Evolutionary conservation across 2,329 filamentous ascomycete genomes (phyloP).

Genomic region (Aspergillus awamori): DNA sequence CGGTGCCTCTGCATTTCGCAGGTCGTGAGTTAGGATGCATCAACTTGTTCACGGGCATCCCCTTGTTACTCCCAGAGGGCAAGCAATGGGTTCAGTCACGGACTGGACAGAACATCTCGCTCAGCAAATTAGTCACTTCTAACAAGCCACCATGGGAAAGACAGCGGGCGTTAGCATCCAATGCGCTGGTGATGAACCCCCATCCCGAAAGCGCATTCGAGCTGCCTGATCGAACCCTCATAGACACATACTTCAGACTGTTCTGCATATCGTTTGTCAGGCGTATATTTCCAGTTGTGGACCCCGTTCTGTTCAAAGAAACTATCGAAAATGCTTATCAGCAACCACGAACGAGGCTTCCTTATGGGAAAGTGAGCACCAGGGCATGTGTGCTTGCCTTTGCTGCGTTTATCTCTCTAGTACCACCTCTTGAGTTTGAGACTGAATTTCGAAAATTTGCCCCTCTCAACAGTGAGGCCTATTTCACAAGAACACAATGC

Average conservation of each 20-base stretch:
- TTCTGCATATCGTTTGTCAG: slow-evolving; percentile 43
- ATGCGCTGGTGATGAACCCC: slow-evolving; percentile 24
- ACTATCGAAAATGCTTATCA: slow-evolving; percentile 53
- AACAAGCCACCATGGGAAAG: slow-evolving; percentile 40
- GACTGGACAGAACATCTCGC: slow-evolving; percentile 45
- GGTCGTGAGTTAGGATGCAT: slow-evolving; percentile 53
- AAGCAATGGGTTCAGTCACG: slow-evolving; percentile 53
- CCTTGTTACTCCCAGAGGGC: slow-evolving; percentile 53
- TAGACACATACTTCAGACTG: slow-evolving; percentile 37
- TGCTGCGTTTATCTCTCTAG: slow-evolving; percentile 41
- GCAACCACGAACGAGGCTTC: slow-evolving; percentile 18
- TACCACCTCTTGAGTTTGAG: slow-evolving; percentile 25
- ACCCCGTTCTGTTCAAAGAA: slow-evolving; percentile 50
- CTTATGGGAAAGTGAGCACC: slow-evolving; percentile 36
- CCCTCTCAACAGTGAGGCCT: slow-evolving; percentile 46
- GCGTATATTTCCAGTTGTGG: slow-evolving; percentile 54
- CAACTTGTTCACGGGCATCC: slow-evolving; percentile 53
- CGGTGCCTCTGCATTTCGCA: slow-evolving; percentile 51
- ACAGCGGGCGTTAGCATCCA: slow-evolving; percentile 30
- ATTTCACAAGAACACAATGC: slow-evolving; percentile 46
- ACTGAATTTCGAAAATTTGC: background rate
- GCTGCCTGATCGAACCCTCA: slow-evolving; percentile 40
- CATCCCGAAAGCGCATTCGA: slow-evolving; percentile 27
- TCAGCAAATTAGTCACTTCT: slow-evolving; percentile 32
- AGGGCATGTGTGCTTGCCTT: slow-evolving; percentile 57